A percentile compares a stretch with the other conserved stretches of the same genome.
Evolutionary conservation across 352 stramenopile genomes (phyloP).

Genomic region (Globisporangium uncinulatum): DNA sequence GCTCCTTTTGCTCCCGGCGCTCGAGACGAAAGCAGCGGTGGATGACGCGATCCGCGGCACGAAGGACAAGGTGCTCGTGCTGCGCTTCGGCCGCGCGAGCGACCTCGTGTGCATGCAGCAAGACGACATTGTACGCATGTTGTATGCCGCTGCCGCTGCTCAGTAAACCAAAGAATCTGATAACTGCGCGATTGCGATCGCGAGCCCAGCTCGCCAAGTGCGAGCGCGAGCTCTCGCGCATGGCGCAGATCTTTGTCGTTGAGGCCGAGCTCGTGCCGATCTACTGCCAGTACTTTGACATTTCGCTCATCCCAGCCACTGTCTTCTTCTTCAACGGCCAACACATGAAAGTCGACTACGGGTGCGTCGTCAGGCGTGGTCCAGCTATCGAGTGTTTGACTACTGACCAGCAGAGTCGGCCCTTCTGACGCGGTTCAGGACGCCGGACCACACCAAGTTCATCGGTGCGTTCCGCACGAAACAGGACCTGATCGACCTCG

Average conservation of each 20-base stretch:
- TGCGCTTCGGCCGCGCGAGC: slow-evolving; percentile 66
- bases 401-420: too few species aligned
- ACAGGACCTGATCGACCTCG: slow-evolving; percentile 84
- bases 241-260: slow-evolving; percentile 69
- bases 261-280: slow-evolving; percentile 69
- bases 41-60: slow-evolving; percentile 76
- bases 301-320: slow-evolving; percentile 79
- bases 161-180: background rate
- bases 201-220: slow-evolving; percentile 55
- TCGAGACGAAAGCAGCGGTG: slow-evolving; percentile 55
- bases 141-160: background rate
- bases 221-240: slow-evolving; percentile 71
- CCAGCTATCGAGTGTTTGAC: background rate
- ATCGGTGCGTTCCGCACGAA: slow-evolving; percentile 73
- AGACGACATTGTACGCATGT: slow-evolving; percentile 65
- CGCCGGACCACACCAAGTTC: slow-evolving; percentile 85
- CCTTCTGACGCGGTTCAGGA: slow-evolving; percentile 23
- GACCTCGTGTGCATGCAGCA: slow-evolving; percentile 78
- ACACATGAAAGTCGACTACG: slow-evolving; percentile 89
- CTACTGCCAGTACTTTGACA: slow-evolving; percentile 88
- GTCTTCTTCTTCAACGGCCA: slow-evolving; percentile 87
- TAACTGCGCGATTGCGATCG: background rate
- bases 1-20: slow-evolving; percentile 61
- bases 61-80: slow-evolving; percentile 76
- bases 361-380: slow-evolving; percentile 26